A percentile compares a stretch with the other conserved stretches of the same genome.
Evolutionary conservation across 2,329 filamentous ascomycete species (phyloP).

Genomic region (Aspergillus floridensis): DNA sequence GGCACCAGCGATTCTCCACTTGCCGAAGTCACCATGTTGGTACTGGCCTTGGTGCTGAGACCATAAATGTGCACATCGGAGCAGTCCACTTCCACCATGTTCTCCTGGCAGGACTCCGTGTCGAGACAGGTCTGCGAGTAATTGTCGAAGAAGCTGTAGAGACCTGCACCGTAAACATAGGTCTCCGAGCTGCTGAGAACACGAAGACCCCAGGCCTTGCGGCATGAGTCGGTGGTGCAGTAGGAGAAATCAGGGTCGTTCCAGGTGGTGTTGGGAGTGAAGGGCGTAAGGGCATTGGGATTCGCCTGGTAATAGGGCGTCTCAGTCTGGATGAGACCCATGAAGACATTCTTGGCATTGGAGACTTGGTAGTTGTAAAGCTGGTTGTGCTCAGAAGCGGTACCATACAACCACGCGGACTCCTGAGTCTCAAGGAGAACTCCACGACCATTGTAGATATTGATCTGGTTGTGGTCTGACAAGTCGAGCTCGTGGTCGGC

Average conservation of each 20-base stretch:
- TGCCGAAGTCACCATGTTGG: conserved; percentile 65
- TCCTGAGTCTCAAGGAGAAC: conserved; percentile 75
- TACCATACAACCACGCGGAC: conserved; percentile 80
- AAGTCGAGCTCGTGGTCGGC: conserved; percentile 87
- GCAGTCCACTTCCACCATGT: conserved; percentile 72
- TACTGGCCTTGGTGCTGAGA: conserved; percentile 70
- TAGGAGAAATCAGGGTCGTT: conserved; percentile 64
- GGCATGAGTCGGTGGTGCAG: conserved; percentile 59
- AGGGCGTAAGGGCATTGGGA: conserved; percentile 62
- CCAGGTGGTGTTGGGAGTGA: conserved; percentile 34
- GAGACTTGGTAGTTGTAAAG: conserved; percentile 80
- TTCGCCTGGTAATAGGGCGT: conserved; percentile 84
- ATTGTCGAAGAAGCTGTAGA: conserved; percentile 84
- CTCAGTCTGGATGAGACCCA: conserved; percentile 83
- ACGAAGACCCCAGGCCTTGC: conserved; percentile 75
- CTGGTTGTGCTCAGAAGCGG: conserved; percentile 59
- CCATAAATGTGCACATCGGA: conserved; percentile 64
- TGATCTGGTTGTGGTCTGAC: conserved; percentile 62
- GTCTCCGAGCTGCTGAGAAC: conserved; percentile 66
- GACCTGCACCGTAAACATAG: conserved; percentile 68
- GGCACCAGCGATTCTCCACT: conserved; percentile 36
- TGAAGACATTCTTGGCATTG: conserved; percentile 74
- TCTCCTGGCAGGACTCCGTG: conserved; percentile 69
- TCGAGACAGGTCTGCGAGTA: conserved; percentile 69
- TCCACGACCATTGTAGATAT: conserved; percentile 84